These are phyloP conservation scores for Pisolithus albus DNA, from an alignment of 768 basidiomycete species.

Conservation along the genomic window DNA sequence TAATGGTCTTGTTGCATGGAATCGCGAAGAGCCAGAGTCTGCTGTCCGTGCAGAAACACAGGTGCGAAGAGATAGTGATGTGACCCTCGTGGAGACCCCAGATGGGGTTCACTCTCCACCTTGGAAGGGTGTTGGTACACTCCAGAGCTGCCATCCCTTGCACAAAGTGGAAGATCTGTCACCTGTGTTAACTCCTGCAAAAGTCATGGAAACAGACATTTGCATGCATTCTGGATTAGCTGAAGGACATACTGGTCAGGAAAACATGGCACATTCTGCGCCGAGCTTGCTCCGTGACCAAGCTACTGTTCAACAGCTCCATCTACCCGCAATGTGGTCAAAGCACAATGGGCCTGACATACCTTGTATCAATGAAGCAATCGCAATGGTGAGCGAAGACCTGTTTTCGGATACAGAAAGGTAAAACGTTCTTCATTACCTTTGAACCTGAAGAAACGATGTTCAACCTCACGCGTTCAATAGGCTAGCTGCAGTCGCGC, in stretches of 20 bases:
- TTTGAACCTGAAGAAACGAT: no score
- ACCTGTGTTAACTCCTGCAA: not conserved
- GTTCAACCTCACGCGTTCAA: not conserved
- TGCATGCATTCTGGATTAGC: not conserved
- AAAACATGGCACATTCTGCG: not conserved
- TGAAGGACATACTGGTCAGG: not conserved
- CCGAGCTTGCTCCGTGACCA: no score
- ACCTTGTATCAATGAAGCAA: constrained; percentile 19
- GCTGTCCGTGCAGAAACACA: constrained; percentile 6
- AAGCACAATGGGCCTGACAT: constrained; percentile 12
- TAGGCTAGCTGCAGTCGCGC: constrained; percentile 15
- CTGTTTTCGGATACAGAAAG: constrained; percentile 16
- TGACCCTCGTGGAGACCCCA: constrained; percentile 16
- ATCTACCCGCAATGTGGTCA: constrained; percentile 23
- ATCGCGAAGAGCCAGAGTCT: not conserved
- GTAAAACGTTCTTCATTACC: constrained; percentile 8
- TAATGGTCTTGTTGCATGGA: not conserved
- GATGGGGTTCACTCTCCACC: constrained; percentile 9
- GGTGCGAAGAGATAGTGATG: constrained; percentile 21
- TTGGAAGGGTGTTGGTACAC: constrained; percentile 1
- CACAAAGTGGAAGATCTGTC: not conserved
- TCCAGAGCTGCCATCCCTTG: not conserved
- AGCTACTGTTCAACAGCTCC: constrained; percentile 4
- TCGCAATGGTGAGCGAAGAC: constrained; percentile 14
- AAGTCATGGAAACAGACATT: not conserved